Base-by-base conservation (phyloP, 2,329 filamentous ascomycete genomes). In the Chaetomium sp. region DNA sequence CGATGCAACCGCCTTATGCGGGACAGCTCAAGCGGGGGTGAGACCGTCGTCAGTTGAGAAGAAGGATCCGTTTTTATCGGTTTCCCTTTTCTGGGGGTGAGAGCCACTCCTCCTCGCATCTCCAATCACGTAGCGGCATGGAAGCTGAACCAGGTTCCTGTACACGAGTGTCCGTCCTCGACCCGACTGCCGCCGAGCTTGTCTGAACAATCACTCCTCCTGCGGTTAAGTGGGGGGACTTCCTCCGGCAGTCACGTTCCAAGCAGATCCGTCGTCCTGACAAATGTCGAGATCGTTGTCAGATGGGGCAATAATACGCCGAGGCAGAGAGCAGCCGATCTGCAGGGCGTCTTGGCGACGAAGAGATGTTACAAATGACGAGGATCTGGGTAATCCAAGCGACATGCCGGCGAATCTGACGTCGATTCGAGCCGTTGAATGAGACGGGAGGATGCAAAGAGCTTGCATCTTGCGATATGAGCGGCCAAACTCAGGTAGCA, bases 1-100 rank as follows among this genome's bases (percentile, higher is more conserved):
- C 27, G 38, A 60, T 55, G 56, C 62, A 64, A 42, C 56, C 21
- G 38, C 35, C 45, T 10, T 19, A 38, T 49, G 47, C 55, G 23
- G 10, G 47, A 27, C 51, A 21, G 38, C 4, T 13, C 4, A 47
- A 12, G 27, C 25, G 33, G 5, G 54, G 33, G 33, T 56, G 54
- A 51, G 49, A 16, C 23, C 13, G 49, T 45, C n/a, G 6, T 45
- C 19, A n/a, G 35, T 42, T 13, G 35, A 42, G 38, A n/a, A 16
- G 38, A 42, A 42, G 38, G 38, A 42, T 42, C 38, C 38, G 38
- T 42, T 42, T 38, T 42, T 6, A 3, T 19, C 13, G 12, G 13
- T 38, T 38, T 38, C 13, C 5, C n/a, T 19, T 42, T 16, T 29
- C 27, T 29, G 27, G 27, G 27, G 27, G 27, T n/a, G n/a, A n/a